These are phyloP conservation scores for Psidium friedrichsthalianum DNA, from an alignment of 345 rosid species.

Conservation along the genomic window DNA sequence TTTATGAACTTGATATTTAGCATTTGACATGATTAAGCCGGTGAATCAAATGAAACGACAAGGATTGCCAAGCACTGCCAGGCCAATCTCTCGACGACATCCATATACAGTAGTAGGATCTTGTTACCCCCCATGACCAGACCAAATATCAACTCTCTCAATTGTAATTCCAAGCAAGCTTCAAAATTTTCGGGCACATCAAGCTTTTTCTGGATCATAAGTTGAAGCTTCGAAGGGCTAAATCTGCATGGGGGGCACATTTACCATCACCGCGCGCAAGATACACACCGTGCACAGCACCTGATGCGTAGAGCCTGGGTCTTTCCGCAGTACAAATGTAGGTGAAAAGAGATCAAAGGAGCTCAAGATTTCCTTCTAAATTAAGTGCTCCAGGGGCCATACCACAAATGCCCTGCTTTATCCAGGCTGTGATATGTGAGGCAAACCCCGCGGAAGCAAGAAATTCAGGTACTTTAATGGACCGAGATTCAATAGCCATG, in stretches of 20 bases:
- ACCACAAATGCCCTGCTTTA: not conserved
- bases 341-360: not conserved
- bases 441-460: not conserved
- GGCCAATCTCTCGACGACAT: not conserved
- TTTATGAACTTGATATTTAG: too few species aligned
- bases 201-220: not conserved
- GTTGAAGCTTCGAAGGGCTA: not conserved
- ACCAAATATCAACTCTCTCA: not conserved
- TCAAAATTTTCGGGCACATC: too few species aligned
- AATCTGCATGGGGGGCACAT: not conserved
- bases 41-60: not conserved
- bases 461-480: accelerated
- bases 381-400: not conserved
- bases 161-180: not conserved
- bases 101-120: not conserved
- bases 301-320: not conserved
- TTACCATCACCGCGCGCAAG: not conserved
- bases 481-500: not conserved
- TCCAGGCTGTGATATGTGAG: not conserved
- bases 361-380: not conserved
- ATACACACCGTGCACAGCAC: not conserved
- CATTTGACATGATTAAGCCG: not conserved
- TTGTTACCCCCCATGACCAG: not conserved
- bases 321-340: not conserved
- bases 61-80: not conserved